Base-by-base conservation (phyloP, 331 rosid species). In the Erythrophleum ivorense region DNA sequence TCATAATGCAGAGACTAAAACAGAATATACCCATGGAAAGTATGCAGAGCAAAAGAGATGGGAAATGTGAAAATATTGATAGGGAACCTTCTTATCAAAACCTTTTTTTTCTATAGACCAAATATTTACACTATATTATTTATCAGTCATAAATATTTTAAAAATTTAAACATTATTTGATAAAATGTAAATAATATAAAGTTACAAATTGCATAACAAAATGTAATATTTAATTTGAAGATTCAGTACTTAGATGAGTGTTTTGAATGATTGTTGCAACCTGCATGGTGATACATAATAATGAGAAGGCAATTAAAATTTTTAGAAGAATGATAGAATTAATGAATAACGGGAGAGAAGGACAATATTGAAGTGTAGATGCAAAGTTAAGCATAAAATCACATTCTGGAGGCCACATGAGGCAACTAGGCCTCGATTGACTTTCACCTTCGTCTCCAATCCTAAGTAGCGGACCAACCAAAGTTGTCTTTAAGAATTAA, bases 301-400 rank as follows among this genome's bases (percentile, higher is more conserved):
- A 59, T 59, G 38, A 24, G 66, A 59, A 29, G 6, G 6, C 3
- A 21, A 24, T 9, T 59, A 2, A 9, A 59, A 24, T 24, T 0
- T 24, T 16, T 7, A 59, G 38, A 57, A 57, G 11, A 57, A 8
- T 21, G 3, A 24, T 59, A 24, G 9, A 59, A 10, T 18, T 4
- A 9, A 59, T 2, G 36, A 59, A 59, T 19, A 6, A 54, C 3
- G 24, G 24, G 9, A 54, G 24, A 16, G 24, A 1, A 50, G 5
- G 18, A 50, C 5, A 50, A 50, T 2, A 36, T 10, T n/a, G 33
- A 82, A 68, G 67, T 71, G 75, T 71, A 71, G 41, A 63, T 71
- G 70, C 82, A 49, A 71, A 50, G 86, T 48, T 70, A 83, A 73
- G 86, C 21, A 83, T 78, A 83, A 54, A 12, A 19, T 46, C 71